Evolutionary conservation across 2,329 filamentous ascomycete genomes (phyloP).

Genomic region (Arthroderma uncinatum): DNA sequence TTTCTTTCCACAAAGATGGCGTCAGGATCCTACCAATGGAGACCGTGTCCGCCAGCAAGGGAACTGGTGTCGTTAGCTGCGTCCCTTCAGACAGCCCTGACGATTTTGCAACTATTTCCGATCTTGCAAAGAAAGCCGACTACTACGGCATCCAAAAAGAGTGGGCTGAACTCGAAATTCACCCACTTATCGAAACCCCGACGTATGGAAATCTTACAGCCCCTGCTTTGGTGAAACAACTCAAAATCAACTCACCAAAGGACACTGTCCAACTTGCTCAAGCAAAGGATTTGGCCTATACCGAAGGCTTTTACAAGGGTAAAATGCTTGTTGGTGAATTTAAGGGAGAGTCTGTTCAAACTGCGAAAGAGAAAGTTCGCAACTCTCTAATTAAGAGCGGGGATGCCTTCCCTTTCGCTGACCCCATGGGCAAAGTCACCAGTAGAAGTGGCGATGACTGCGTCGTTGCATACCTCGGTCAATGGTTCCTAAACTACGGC

Average conservation of each 20-base stretch:
- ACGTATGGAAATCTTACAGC: slow-evolving; percentile 78
- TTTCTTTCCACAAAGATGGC: slow-evolving; percentile 72
- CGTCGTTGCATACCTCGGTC: slow-evolving; percentile 82
- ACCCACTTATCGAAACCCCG: slow-evolving; percentile 82
- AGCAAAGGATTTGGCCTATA: slow-evolving; percentile 93
- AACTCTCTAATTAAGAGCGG: slow-evolving; percentile 64
- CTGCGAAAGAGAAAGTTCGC: slow-evolving; percentile 75
- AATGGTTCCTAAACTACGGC: slow-evolving; percentile 98
- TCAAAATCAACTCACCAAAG: slow-evolving; percentile 96
- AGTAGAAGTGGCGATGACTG: slow-evolving; percentile 86
- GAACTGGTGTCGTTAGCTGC: slow-evolving; percentile 89
- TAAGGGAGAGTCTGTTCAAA: slow-evolving; percentile 74
- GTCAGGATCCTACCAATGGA: slow-evolving; percentile 94
- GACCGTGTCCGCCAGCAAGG: slow-evolving; percentile 80
- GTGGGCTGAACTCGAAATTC: slow-evolving; percentile 83
- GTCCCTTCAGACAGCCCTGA: slow-evolving; percentile 94
- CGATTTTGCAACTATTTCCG: slow-evolving; percentile 79
- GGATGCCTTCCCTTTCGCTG: slow-evolving; percentile 81
- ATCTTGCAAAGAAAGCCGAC: slow-evolving; percentile 87
- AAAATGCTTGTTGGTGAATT: slow-evolving; percentile 79
- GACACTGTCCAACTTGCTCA: slow-evolving; percentile 81
- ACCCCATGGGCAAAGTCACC: slow-evolving; percentile 82
- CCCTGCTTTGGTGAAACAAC: slow-evolving; percentile 69
- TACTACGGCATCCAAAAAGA: slow-evolving; percentile 95
- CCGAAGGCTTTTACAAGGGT: slow-evolving; percentile 94